These are phyloP conservation scores for Plasmodium coatneyi DNA, from an alignment of 169 alveolate genomes.

Conservation along the genomic window DNA sequence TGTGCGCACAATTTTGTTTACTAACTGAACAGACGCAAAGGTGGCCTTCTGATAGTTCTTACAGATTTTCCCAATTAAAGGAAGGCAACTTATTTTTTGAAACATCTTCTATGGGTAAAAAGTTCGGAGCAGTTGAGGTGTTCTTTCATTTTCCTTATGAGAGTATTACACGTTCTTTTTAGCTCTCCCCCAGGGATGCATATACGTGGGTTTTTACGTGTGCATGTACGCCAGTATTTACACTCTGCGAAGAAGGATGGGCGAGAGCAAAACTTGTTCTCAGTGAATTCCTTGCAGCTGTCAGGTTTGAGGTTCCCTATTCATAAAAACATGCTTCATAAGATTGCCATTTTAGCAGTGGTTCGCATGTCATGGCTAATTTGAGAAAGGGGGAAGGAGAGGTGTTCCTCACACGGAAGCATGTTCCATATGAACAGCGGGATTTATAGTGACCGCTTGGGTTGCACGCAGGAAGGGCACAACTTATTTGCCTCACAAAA, in stretches of 20 bases:
- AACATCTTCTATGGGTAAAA: slow-evolving; percentile 19
- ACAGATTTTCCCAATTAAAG: slow-evolving; percentile 31
- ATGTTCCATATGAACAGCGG: neutral
- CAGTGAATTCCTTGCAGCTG: neutral
- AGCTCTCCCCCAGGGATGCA: neutral
- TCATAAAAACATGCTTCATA: neutral
- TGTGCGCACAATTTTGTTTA: slow-evolving; percentile 5
- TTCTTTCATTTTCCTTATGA: neutral
- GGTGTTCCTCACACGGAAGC: neutral
- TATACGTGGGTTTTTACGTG: neutral
- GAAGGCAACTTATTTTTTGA: slow-evolving; percentile 19
- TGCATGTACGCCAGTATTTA: neutral
- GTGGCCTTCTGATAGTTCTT: slow-evolving; percentile 3
- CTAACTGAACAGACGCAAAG: neutral
- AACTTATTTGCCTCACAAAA: neutral
- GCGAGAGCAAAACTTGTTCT: neutral
- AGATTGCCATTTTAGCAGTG: neutral
- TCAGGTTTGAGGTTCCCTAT: neutral
- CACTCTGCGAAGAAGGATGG: neutral
- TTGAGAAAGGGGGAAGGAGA: neutral
- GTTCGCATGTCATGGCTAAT: neutral
- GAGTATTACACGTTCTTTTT: neutral
- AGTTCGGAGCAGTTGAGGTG: neutral
- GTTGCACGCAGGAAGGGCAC: neutral
- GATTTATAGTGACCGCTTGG: neutral